Evolutionary conservation across 768 basidiomycete genomes (phyloP).

Genomic region (Boletus subcaerulescens): DNA sequence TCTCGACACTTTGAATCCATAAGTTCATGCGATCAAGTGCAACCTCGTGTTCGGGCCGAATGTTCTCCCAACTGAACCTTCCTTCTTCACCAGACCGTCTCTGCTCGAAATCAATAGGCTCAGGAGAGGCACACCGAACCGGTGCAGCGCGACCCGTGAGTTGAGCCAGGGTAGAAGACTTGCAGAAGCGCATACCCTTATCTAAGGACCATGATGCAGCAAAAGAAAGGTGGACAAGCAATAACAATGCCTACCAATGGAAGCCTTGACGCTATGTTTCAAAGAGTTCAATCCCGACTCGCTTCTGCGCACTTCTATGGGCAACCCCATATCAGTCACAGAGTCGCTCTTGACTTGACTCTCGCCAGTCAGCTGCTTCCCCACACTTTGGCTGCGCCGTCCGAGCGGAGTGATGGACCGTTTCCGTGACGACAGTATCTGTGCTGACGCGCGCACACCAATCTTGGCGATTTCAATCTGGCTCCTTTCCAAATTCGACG

Average conservation of each 20-base stretch:
- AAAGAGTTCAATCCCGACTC: slow-evolving; percentile 48
- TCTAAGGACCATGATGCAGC: slow-evolving; percentile 37
- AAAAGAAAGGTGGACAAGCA: not conserved
- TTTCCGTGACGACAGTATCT: slow-evolving; percentile 24
- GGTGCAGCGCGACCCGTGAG: slow-evolving; percentile 33
- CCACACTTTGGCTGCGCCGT: slow-evolving; percentile 1
- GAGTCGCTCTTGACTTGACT: slow-evolving; percentile 6
- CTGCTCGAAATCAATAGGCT: slow-evolving; percentile 32
- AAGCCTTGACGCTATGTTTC: slow-evolving; percentile 70
- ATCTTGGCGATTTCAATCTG: slow-evolving; percentile 30
- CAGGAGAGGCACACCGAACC: slow-evolving; percentile 29
- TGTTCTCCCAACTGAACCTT: slow-evolving; percentile 34
- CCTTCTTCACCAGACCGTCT: slow-evolving; percentile 32
- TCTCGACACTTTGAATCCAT: slow-evolving; percentile 83
- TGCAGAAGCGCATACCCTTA: slow-evolving; percentile 66
- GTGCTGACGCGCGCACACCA: slow-evolving; percentile 28
- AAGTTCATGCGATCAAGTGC: slow-evolving; percentile 66
- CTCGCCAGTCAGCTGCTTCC: slow-evolving; percentile 8
- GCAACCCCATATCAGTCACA: slow-evolving; percentile 25
- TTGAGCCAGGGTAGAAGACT: slow-evolving; percentile 54
- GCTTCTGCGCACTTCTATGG: slow-evolving; percentile 20
- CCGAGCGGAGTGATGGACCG: slow-evolving; percentile 21
- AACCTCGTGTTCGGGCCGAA: slow-evolving; percentile 30
- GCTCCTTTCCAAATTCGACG: slow-evolving; percentile 26
- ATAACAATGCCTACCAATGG: slow-evolving; percentile 54